These are phyloP conservation scores for Millerago galiae DNA, from an alignment of 805 yeast genomes.

Conservation along the genomic window DNA sequence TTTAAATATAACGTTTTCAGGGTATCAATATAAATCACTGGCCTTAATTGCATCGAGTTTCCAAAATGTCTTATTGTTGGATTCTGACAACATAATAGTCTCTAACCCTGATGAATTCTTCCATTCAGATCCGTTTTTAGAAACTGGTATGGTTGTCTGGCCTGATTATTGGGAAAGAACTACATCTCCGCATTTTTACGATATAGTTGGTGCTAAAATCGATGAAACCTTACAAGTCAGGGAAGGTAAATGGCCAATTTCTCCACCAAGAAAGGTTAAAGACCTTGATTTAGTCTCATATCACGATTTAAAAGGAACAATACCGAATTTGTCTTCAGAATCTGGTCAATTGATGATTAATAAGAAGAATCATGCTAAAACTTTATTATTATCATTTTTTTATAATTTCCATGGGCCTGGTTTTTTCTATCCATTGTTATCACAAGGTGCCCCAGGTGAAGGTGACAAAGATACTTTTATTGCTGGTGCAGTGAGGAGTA, in stretches of 20 bases:
- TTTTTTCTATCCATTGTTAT: conserved; percentile 52
- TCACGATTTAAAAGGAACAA: conserved; percentile 57
- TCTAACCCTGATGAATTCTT: conserved; percentile 42
- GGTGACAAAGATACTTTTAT: conserved; percentile 68
- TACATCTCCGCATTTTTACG: conserved; percentile 54
- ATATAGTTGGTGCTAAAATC: conserved; percentile 39
- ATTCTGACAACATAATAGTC: conserved; percentile 63
- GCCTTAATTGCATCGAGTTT: conserved; percentile 72
- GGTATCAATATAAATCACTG: conserved; percentile 66
- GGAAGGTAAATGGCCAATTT: conserved; percentile 19
- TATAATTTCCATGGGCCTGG: conserved; percentile 57
- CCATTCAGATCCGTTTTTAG: conserved; percentile 35
- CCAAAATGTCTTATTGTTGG: conserved; percentile 66
- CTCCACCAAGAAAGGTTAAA: conserved; percentile 6
- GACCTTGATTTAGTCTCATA: conserved; percentile 31
- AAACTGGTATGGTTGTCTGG: conserved; percentile 57
- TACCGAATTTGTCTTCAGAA: conserved; percentile 65
- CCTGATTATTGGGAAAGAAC: conserved; percentile 75
- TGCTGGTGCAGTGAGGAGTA: conserved; percentile 45
- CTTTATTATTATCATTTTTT: conserved; percentile 47
- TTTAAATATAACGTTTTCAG: conserved; percentile 45
- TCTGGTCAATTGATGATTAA: conserved; percentile 64
- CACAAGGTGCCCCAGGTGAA: conserved; percentile 70
- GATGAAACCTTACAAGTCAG: conserved; percentile 19
- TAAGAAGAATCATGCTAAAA: conserved; percentile 49